These are phyloP conservation scores for Aspergillus coremiiformis DNA, from an alignment of 495 filamentous ascomycete genomes.

Conservation along the genomic window DNA sequence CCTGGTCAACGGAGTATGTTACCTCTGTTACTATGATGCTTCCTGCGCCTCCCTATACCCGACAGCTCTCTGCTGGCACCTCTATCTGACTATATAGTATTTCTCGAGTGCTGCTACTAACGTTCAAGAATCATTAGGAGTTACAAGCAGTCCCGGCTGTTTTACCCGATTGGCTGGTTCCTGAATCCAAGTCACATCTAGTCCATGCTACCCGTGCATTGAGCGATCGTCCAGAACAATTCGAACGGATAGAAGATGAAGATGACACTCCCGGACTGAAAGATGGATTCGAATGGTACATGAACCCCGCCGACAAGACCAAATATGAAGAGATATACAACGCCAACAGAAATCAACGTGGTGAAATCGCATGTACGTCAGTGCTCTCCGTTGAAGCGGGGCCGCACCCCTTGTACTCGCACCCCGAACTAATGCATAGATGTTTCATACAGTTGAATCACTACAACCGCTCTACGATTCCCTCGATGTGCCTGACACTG, in stretches of 20 bases:
- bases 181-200: slow-evolving; percentile 92
- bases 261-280: slow-evolving; percentile 77
- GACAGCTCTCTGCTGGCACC: not conserved
- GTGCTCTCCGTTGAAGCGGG: not conserved
- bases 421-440: not conserved
- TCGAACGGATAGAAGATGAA: slow-evolving; percentile 70
- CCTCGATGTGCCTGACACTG: slow-evolving; percentile 92
- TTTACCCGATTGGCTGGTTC: slow-evolving; percentile 92
- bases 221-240: slow-evolving; percentile 62
- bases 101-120: not conserved
- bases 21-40: slow-evolving; percentile 1
- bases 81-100: not conserved
- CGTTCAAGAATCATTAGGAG: slow-evolving; percentile 50
- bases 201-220: slow-evolving; percentile 84
- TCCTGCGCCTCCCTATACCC: not conserved
- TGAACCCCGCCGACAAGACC: slow-evolving; percentile 78
- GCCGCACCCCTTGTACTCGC: not conserved
- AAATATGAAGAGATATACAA: slow-evolving; percentile 97
- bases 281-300: slow-evolving; percentile 99
- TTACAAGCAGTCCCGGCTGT: slow-evolving; percentile 72
- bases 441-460: slow-evolving; percentile 52
- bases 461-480: slow-evolving; percentile 80
- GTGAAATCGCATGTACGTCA: slow-evolving; percentile 70
- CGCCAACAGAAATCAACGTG: slow-evolving; percentile 75
- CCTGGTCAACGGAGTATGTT: slow-evolving; percentile 82